These are phyloP conservation scores for Rhododendron mucronatum DNA, from an alignment of 148 eudicot species.

Conservation along the genomic window DNA sequence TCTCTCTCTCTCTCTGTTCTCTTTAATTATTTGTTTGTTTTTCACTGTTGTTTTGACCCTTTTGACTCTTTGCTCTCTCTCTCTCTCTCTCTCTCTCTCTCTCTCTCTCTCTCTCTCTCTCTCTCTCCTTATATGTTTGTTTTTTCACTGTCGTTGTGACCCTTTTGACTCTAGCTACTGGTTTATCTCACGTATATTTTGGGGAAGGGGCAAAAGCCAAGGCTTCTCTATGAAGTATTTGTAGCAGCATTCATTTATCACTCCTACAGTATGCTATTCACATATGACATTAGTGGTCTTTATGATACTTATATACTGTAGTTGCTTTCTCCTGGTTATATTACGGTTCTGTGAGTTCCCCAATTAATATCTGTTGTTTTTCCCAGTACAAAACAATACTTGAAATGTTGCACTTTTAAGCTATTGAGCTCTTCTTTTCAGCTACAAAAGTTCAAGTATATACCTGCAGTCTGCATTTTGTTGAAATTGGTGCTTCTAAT, in stretches of 20 bases:
- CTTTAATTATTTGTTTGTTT: no score
- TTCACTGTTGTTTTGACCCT: no score
- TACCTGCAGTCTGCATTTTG: neutral
- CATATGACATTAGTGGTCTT: neutral
- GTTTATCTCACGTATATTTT: neutral
- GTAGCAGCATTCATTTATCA: neutral
- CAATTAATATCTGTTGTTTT: neutral
- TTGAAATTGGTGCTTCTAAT: constrained; percentile 11
- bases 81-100: neutral
- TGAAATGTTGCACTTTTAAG: neutral
- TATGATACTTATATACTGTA: no score
- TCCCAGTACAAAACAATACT: neutral
- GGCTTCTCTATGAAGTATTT: neutral
- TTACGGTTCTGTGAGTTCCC: neutral
- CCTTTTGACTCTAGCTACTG: neutral
- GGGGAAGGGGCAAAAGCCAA: neutral
- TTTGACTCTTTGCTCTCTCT: no score
- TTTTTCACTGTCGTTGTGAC: neutral
- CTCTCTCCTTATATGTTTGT: neutral
- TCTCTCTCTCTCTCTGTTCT: neutral
- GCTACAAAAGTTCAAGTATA: neutral
- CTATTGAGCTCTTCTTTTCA: neutral
- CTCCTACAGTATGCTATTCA: neutral
- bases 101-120: neutral
- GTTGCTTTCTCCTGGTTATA: neutral